Conservation (phyloP, 139 green algal species). For the Limnomonas spitsbergensis region DNA sequence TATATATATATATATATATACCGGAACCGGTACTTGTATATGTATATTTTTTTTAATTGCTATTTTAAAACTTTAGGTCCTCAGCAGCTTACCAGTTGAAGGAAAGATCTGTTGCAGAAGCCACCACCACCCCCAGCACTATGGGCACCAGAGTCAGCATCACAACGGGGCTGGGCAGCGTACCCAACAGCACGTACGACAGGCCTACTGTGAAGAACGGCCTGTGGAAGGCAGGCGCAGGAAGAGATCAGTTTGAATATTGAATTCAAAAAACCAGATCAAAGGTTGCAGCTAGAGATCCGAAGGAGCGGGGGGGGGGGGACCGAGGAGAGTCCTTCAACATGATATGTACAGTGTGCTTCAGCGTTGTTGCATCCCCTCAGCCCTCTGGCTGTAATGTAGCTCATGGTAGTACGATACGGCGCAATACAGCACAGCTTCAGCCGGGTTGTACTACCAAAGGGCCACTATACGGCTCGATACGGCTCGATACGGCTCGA, state of each 20-base stretch:
- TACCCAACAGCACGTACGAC: constrained; percentile 78
- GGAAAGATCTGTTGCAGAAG: constrained; percentile 71
- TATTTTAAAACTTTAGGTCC: neutral
- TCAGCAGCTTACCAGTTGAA: constrained; percentile 74
- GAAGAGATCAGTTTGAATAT: constrained; percentile 12
- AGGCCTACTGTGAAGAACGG: constrained; percentile 95
- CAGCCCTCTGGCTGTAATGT: too few relatives aligned
- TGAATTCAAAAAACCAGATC: neutral
- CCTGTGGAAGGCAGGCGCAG: constrained; percentile 88
- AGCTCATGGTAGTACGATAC: too few relatives aligned
- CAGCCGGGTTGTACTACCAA: too few relatives aligned
- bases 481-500: too few relatives aligned
- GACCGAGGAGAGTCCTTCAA: neutral
- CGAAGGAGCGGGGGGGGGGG: too few relatives aligned
- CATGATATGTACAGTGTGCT: too few relatives aligned
- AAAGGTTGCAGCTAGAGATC: neutral
- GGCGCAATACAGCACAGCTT: too few relatives aligned
- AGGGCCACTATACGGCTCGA: too few relatives aligned
- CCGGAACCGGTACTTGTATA: too few relatives aligned
- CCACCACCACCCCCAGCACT: constrained; percentile 83
- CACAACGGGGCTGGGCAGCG: constrained; percentile 60
- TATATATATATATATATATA: too few relatives aligned
- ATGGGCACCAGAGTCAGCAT: constrained; percentile 85
- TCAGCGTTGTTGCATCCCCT: too few relatives aligned
- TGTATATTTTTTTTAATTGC: too few relatives aligned